Percentiles rank a stretch among this genome's conserved stretches.
Conservation (phyloP, 306 rosid species). For the Astragalus membranaceus region DNA sequence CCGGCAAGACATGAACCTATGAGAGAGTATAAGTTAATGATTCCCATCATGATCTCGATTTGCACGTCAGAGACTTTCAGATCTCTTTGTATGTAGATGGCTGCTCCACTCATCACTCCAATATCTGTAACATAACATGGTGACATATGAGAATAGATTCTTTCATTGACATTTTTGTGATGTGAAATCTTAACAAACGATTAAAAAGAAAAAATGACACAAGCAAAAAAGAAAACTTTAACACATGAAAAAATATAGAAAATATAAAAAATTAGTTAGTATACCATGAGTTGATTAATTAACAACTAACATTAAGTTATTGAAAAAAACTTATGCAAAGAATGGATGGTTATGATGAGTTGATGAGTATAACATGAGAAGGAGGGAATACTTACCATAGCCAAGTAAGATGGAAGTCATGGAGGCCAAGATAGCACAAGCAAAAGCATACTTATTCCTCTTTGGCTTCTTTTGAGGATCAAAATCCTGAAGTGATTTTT, state of each 20-base stretch:
- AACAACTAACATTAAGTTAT: too few relatives aligned
- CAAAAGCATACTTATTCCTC: conserved; percentile 42
- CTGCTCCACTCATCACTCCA: conserved; percentile 93
- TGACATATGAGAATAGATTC: too few relatives aligned
- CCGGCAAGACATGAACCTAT: conserved; percentile 71
- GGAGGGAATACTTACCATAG: conserved; percentile 38
- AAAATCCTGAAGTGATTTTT: conserved; percentile 32
- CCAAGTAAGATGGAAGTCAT: conserved; percentile 23
- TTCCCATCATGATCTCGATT: conserved; percentile 51
- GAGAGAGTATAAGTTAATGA: conserved; percentile 57
- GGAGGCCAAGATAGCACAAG: conserved; percentile 67
- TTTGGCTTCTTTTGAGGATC: conserved; percentile 47
- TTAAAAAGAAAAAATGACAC: too few relatives aligned
- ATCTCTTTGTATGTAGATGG: conserved; percentile 45
- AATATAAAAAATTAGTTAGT: too few relatives aligned
- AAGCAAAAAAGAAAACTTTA: too few relatives aligned
- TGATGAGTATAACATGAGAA: neutral
- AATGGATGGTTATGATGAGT: too few relatives aligned
- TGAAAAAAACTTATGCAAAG: too few relatives aligned
- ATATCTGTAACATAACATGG: conserved; percentile 42
- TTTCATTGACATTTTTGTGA: too few relatives aligned
- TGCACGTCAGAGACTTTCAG: conserved; percentile 37
- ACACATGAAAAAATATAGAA: too few relatives aligned
- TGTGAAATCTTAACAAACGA: too few relatives aligned
- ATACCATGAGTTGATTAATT: too few relatives aligned